Evolutionary conservation across 2,329 filamentous ascomycete species (phyloP).

Genomic region (Chaetomium olivaceum): DNA sequence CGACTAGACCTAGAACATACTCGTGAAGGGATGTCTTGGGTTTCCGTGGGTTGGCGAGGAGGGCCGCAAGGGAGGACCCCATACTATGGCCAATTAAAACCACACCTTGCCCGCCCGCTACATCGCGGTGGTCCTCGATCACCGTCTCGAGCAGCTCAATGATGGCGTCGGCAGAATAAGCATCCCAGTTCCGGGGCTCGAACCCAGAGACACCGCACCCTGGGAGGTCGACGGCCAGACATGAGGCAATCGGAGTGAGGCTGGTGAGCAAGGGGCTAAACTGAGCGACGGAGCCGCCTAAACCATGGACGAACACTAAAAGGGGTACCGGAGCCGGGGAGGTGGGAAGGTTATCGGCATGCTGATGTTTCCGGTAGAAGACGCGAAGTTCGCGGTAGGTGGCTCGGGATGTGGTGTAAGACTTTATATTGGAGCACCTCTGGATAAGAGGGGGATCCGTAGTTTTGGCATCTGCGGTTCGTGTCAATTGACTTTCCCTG

Average conservation of each 20-base stretch:
- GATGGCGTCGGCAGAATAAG: slow-evolving; percentile 77
- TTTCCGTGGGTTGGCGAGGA: slow-evolving; percentile 59
- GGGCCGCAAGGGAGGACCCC: slow-evolving; percentile 76
- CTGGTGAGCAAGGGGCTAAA: slow-evolving; percentile 81
- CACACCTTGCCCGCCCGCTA: slow-evolving; percentile 65
- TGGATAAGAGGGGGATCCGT: slow-evolving; percentile 79
- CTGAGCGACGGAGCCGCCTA: slow-evolving; percentile 89
- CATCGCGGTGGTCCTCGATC: slow-evolving; percentile 72
- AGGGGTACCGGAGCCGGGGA: slow-evolving; percentile 75
- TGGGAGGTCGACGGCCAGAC: slow-evolving; percentile 84
- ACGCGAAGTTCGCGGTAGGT: slow-evolving; percentile 77
- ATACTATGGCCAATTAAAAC: slow-evolving; percentile 87
- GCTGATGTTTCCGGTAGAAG: slow-evolving; percentile 80
- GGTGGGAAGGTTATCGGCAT: slow-evolving; percentile 76
- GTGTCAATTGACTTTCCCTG: slow-evolving; percentile 12
- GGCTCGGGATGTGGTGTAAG: slow-evolving; percentile 69
- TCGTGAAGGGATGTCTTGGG: slow-evolving; percentile 56
- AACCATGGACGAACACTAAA: slow-evolving; percentile 86
- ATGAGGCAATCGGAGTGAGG: slow-evolving; percentile 78
- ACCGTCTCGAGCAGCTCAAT: slow-evolving; percentile 72
- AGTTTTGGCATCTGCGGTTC: slow-evolving; percentile 42
- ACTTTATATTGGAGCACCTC: slow-evolving; percentile 69
- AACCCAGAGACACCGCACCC: slow-evolving; percentile 84
- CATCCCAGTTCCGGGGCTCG: slow-evolving; percentile 67
- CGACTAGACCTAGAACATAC: slow-evolving; percentile 73